These are phyloP conservation scores for Olyra latifolia DNA, from an alignment of 176 grass and related monocot species.

Conservation along the genomic window DNA sequence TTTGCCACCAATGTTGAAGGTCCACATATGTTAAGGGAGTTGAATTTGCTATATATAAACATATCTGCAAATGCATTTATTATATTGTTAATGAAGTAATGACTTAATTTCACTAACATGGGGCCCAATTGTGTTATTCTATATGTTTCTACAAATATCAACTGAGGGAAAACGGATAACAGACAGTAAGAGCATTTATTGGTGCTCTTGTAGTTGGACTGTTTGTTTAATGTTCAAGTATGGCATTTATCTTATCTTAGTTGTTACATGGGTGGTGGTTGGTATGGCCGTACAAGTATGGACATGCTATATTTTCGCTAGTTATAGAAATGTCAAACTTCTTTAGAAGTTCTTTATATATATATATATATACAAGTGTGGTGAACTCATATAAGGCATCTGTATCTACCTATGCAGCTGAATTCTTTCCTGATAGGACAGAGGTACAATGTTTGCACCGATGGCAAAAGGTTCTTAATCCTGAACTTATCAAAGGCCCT, in stretches of 20 bases:
- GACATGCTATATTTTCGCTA: not conserved
- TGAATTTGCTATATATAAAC: not conserved
- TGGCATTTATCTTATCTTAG: not conserved
- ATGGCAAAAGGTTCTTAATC: constrained; percentile 99
- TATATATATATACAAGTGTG: not conserved
- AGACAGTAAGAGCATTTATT: constrained; percentile 1
- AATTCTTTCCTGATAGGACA: constrained; percentile 84
- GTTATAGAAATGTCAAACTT: not conserved
- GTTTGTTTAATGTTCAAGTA: constrained; percentile 20
- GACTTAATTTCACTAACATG: not conserved
- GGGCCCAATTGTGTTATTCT: not conserved
- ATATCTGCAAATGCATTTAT: not conserved
- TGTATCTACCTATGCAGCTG: constrained; percentile 58
- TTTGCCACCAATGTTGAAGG: not conserved
- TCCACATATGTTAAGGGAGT: not conserved
- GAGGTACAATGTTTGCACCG: constrained; percentile 98
- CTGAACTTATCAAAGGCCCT: constrained; percentile 97
- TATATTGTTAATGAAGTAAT: constrained; percentile 10
- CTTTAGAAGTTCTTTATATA: not conserved
- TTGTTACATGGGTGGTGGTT: not conserved
- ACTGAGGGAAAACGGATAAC: not conserved
- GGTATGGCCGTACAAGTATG: not conserved
- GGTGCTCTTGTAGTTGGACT: not conserved
- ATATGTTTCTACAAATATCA: not conserved
- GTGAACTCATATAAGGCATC: constrained; percentile 23